Conservation (phyloP, 345 rosid genomes). For the Clarkia xantiana region DNA sequence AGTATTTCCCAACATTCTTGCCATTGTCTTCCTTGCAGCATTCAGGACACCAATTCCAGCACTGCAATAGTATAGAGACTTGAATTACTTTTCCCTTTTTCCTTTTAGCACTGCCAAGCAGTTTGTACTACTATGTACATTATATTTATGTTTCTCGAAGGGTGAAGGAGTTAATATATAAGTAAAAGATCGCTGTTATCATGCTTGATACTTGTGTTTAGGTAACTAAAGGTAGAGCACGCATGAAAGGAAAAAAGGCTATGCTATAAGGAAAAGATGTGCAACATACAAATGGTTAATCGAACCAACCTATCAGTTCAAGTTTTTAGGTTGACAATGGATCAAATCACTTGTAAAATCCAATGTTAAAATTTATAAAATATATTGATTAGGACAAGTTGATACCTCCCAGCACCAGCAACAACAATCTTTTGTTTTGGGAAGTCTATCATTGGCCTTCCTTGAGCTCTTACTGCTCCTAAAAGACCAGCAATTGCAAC, state of each 20-base stretch:
- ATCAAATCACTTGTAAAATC: background rate
- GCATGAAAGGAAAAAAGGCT: too few species aligned
- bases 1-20: slow-evolving; percentile 85
- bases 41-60: slow-evolving; percentile 97
- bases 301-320: too few species aligned
- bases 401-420: slow-evolving; percentile 97
- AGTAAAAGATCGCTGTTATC: too few species aligned
- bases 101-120: too few species aligned
- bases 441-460: slow-evolving; percentile 91
- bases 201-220: too few species aligned
- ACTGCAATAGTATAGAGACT: slow-evolving; percentile 34
- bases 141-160: too few species aligned
- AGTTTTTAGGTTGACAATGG: too few species aligned
- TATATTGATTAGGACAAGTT: background rate
- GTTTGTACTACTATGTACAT: too few species aligned
- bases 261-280: too few species aligned
- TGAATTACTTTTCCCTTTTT: background rate
- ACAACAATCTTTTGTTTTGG: slow-evolving; percentile 95
- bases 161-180: too few species aligned
- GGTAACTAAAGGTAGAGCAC: too few species aligned
- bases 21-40: slow-evolving; percentile 98
- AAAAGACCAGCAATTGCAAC: slow-evolving; percentile 97
- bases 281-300: too few species aligned
- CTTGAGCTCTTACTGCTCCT: slow-evolving; percentile 99
- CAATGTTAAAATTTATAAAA: background rate